A percentile compares a stretch with the other conserved stretches of the same genome.
Evolutionary conservation across 2,329 filamentous ascomycete genomes (phyloP).

Genomic region (Phaeophleospora eucalypticola): DNA sequence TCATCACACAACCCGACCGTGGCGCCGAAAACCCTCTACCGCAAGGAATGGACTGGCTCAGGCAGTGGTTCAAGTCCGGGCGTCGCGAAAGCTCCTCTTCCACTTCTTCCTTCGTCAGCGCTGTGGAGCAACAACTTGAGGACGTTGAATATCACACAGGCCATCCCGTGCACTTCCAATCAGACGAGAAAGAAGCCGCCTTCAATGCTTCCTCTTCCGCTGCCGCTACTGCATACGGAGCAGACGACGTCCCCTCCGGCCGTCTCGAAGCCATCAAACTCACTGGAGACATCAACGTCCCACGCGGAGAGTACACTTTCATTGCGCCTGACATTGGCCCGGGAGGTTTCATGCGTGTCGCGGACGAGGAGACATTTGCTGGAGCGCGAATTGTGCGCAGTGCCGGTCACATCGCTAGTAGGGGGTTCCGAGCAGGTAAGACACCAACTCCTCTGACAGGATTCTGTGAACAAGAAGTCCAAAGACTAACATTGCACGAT

Average conservation of each 20-base stretch:
- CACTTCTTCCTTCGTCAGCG: conserved; percentile 20
- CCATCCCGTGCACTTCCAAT: too few relatives aligned
- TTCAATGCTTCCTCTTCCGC: background rate
- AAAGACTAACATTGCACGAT: too few relatives aligned
- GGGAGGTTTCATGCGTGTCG: conserved; percentile 59
- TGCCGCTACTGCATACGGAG: background rate
- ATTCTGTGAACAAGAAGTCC: too few relatives aligned
- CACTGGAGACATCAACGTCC: conserved; percentile 86
- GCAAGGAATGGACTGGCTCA: conserved; percentile 31
- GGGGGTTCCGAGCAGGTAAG: conserved; percentile 69
- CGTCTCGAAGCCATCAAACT: conserved; percentile 81
- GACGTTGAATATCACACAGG: background rate
- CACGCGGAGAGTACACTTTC: conserved; percentile 80
- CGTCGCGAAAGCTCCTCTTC: conserved; percentile 18
- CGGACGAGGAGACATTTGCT: conserved; percentile 64
- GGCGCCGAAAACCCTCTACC: conserved; percentile 37
- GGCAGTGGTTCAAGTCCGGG: conserved; percentile 28
- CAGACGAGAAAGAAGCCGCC: conserved; percentile 37
- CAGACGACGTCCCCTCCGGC: conserved; percentile 52
- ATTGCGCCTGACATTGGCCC: conserved; percentile 71
- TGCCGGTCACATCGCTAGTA: conserved; percentile 71
- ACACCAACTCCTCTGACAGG: too few relatives aligned
- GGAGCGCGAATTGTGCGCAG: conserved; percentile 70
- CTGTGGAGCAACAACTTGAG: conserved; percentile 6
- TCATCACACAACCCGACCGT: conserved; percentile 70